Evolutionary conservation across 495 filamentous ascomycete genomes (phyloP).

Genomic region (Lasiosphaeris hirsuta): DNA sequence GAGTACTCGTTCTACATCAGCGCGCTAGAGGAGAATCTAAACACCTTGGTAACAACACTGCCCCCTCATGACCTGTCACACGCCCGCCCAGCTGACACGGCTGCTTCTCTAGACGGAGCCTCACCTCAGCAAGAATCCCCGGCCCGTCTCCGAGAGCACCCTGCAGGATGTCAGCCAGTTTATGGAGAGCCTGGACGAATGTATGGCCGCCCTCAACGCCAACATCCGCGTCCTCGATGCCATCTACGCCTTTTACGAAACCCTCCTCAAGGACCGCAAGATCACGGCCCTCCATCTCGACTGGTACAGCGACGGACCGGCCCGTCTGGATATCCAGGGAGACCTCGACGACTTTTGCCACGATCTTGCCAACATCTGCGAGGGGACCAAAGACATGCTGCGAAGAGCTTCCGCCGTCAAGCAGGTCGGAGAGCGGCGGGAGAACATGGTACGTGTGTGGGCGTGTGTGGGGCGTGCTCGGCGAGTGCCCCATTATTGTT

Average conservation of each 20-base stretch:
- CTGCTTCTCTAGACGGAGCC: no score
- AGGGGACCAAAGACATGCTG: not conserved
- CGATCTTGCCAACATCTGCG: not conserved
- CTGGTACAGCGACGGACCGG: not conserved
- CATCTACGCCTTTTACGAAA: not conserved
- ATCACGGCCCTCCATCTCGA: not conserved
- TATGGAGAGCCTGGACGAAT: conserved; percentile 13
- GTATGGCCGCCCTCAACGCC: conserved; percentile 4
- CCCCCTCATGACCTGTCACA: no score
- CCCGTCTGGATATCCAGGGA: not conserved
- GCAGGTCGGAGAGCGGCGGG: not conserved
- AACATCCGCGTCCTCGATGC: conserved; percentile 3
- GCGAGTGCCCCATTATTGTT: no score
- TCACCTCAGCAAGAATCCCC: no score
- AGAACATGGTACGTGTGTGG: not conserved
- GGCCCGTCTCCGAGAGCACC: not conserved
- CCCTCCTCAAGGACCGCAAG: not conserved
- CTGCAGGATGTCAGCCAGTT: conserved; percentile 2
- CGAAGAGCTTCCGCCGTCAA: not conserved
- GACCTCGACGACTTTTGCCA: not conserved
- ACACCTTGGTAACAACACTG: no score
- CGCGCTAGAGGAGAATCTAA: no score
- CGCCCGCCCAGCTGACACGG: no score
- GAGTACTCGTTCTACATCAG: no score
- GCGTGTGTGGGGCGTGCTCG: no score